These are phyloP conservation scores for Cadophora luteo-olivacea DNA, from an alignment of 2,329 filamentous ascomycete species.

Conservation along the genomic window DNA sequence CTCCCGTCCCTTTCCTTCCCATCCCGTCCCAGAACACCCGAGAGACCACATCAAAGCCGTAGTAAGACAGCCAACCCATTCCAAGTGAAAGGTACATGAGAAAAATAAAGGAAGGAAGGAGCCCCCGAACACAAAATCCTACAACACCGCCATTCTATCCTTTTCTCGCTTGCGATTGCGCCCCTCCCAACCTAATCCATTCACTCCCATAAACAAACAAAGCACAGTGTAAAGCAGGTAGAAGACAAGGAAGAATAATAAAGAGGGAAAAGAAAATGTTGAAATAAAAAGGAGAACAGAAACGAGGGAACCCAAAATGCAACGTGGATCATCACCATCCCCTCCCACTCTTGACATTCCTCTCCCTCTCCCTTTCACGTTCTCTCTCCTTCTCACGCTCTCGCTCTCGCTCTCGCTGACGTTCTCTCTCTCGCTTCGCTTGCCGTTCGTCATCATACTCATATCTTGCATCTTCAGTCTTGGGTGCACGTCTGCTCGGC, in stretches of 20 bases:
- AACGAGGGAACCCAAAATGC: not conserved
- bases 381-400: not conserved
- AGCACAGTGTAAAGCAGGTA: no score
- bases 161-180: not conserved
- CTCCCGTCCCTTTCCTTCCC: no score
- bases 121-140: not conserved
- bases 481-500: not conserved
- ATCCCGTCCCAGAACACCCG: no score
- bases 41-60: no score
- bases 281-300: not conserved
- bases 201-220: not conserved
- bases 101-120: not conserved
- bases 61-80: not conserved
- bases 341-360: not conserved
- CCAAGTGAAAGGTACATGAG: not conserved
- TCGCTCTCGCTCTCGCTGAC: not conserved
- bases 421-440: not conserved
- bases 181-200: not conserved
- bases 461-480: not conserved
- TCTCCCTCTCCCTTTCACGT: not conserved
- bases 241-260: not conserved
- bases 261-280: not conserved
- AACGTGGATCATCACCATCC: not conserved
- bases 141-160: constrained; percentile 4
- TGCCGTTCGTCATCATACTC: not conserved